Percentiles rank a stretch among this genome's conserved stretches.
phyloP scores from a whole-genome alignment of 306 rosid genomes.

The Vigna angularis region DNA sequence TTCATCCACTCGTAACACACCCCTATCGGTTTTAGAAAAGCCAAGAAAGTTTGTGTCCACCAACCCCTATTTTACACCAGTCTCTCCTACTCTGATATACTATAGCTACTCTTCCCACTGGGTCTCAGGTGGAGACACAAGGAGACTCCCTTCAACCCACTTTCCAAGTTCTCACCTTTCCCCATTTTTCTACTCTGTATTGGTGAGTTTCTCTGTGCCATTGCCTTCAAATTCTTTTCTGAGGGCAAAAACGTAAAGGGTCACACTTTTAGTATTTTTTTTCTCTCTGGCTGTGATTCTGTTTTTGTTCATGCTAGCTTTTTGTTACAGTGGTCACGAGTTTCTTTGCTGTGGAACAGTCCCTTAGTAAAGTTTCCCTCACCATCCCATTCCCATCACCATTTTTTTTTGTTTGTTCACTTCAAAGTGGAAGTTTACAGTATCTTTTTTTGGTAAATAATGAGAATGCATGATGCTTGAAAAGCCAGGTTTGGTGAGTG shows the following conservation, averaged over 20 bases:
- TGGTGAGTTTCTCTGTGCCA: constrained; percentile 51
- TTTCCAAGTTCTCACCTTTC: constrained; percentile 40
- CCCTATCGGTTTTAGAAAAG: constrained; percentile 85
- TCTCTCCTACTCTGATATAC: constrained; percentile 16
- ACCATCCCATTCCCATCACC: not conserved
- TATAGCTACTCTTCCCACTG: constrained; percentile 27
- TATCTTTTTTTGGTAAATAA: not conserved
- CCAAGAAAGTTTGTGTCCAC: constrained; percentile 51
- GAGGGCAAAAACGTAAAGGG: not conserved
- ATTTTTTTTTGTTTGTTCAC: not conserved
- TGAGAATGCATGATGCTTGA: constrained; percentile 28
- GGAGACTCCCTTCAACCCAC: constrained; percentile 41
- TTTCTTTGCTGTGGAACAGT: not conserved
- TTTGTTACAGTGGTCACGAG: not conserved
- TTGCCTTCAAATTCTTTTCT: not conserved
- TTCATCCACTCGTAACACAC: constrained; percentile 80
- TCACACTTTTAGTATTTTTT: not conserved
- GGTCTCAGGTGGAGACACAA: constrained; percentile 34
- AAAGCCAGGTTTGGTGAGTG: not conserved
- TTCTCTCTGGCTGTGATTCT: not conserved
- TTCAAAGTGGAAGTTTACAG: not conserved
- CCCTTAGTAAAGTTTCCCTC: not conserved
- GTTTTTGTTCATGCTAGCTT: not conserved
- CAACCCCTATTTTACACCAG: constrained; percentile 52
- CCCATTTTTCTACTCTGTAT: constrained; percentile 48